Base-by-base conservation (phyloP, 805 yeast genomes). In the Starmerella asiatica region DNA sequence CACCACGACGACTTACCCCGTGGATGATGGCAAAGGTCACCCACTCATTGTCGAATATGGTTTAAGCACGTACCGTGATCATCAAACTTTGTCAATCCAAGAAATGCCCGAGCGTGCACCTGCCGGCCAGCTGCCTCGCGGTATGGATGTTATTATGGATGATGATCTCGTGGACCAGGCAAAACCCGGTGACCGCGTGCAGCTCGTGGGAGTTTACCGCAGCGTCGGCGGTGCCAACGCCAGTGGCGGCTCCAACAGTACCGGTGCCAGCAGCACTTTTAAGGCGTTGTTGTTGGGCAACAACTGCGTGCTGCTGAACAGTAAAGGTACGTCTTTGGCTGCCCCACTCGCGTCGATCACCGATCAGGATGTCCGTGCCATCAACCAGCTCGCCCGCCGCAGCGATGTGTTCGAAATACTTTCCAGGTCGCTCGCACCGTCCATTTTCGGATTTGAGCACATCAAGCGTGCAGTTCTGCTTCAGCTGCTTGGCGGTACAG, bases 61-160 rank as follows among this genome's bases (percentile, higher is more conserved):
- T 1, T 80, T 76, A 55, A 78, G 86, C 6, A 84, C 93, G 21
- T 91, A 83, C 58, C 70, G 88, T 52, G 98, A 91, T 61, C 95
- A 88, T 58, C 98, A 91, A 62, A 79, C 84, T 29, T 71, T 91
- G 28, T 74, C 95, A 0, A 79, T 91, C 28, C 98, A 91, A 60
- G 98, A 91, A 63, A 82, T 91, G 83, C 97, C 98, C 1, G 97
- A 91, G 63, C 69, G 78, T 47, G 95, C 97, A 1, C 98, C 97
- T 14, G 93, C 97, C 0, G 98, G 98, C 41, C 97, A 88, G 62
- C 68, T 91, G 47, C 98, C 98, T 27, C 70, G 97, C 53, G 77
- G 94, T 2, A 71, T 91, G 27, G 98, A 91, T 55, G 79, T 88
- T 19, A 73, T 88, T n/a, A 63, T 91, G 53, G 95, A 88, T 58